phyloP scores from a whole-genome alignment of 495 filamentous ascomycete genomes.

The Daldinia vernicosa region DNA sequence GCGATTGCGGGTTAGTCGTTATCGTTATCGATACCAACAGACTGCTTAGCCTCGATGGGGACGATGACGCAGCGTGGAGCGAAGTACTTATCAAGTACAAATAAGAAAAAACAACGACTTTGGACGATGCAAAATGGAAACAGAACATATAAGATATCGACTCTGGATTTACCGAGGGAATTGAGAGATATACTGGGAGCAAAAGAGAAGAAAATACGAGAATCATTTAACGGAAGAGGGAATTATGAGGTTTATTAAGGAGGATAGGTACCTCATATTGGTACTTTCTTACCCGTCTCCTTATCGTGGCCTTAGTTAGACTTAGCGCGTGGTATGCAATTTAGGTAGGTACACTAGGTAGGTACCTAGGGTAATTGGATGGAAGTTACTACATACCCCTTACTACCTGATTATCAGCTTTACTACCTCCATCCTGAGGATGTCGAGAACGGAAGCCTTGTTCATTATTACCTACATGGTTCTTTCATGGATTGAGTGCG shows the following conservation, averaged over 20 bases:
- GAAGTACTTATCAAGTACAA: constrained; percentile 12
- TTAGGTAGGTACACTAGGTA: neutral
- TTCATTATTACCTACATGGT: constrained; percentile 11
- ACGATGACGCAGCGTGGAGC: constrained; percentile 33
- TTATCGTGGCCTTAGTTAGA: neutral
- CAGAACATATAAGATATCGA: constrained; percentile 6
- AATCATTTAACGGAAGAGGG: constrained; percentile 7
- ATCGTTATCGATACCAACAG: constrained; percentile 32
- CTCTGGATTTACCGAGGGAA: neutral
- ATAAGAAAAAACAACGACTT: constrained; percentile 3
- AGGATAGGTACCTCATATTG: neutral
- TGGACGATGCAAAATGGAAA: neutral
- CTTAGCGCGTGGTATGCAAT: neutral
- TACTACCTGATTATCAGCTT: constrained; percentile 18
- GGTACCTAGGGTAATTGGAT: neutral
- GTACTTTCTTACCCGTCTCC: neutral
- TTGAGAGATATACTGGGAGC: constrained; percentile 14
- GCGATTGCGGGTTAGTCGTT: constrained; percentile 32
- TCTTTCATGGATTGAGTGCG: constrained; percentile 21
- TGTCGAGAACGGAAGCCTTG: constrained; percentile 12
- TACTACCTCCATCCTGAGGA: constrained; percentile 18
- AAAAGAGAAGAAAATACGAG: constrained; percentile 1
- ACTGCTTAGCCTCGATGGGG: constrained; percentile 27
- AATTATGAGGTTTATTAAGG: constrained; percentile 19
- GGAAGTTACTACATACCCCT: no score